These are phyloP conservation scores for Diutina ranongensis DNA, from an alignment of 1,139 yeast species.

Conservation along the genomic window DNA sequence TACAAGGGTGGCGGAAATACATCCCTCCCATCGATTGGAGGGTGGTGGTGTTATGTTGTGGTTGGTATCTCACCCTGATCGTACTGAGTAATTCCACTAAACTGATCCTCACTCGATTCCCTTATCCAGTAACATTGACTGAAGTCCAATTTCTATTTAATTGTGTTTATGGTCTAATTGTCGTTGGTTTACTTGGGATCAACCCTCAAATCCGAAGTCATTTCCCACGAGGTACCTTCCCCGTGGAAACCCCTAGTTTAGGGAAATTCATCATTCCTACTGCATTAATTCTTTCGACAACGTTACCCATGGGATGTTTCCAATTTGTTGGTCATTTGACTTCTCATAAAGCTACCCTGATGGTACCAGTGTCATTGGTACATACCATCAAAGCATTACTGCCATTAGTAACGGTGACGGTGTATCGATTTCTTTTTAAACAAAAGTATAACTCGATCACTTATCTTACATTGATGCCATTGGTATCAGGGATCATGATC, in stretches of 20 bases:
- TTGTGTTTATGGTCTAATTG: conserved; percentile 35
- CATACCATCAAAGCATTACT: conserved; percentile 87
- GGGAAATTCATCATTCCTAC: conserved; percentile 41
- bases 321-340: conserved; percentile 87
- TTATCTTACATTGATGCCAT: conserved; percentile 64
- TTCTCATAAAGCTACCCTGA: conserved; percentile 77
- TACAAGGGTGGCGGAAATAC: conserved; percentile 7
- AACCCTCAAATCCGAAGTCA: conserved; percentile 8
- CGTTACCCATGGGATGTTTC: conserved; percentile 87
- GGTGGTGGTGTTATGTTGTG: conserved; percentile 37
- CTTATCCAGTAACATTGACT: conserved; percentile 75
- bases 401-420: conserved; percentile 78
- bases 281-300: conserved; percentile 43
- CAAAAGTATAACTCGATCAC: conserved; percentile 52
- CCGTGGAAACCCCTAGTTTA: conserved; percentile 18
- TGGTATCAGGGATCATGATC: conserved; percentile 73
- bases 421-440: conserved; percentile 51
- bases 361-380: conserved; percentile 83
- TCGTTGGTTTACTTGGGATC: conserved; percentile 13
- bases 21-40: conserved; percentile 21
- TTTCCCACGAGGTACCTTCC: conserved; percentile 54
- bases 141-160: conserved; percentile 75
- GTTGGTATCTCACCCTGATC: conserved; percentile 80
- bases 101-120: conserved; percentile 53
- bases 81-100: conserved; percentile 75